Evolutionary conservation across 192 early-diverging fungal species (phyloP), one percentile per base, ranked within the genome.

Genomic region (Linnemannia zychae): DNA sequence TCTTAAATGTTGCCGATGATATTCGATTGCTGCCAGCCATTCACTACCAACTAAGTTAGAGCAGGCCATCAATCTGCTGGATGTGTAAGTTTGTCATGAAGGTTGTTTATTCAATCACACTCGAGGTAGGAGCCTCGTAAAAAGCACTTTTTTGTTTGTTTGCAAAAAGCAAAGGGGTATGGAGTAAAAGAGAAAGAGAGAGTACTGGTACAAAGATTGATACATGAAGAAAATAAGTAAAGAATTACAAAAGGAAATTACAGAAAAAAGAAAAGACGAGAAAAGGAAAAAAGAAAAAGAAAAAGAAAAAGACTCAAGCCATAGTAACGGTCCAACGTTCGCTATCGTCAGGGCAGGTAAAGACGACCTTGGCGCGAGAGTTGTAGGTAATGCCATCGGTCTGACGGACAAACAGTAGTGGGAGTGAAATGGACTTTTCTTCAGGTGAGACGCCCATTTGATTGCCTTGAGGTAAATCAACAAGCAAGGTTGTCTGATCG

Each of bases 361-460:
- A 85, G 11, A 74, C 72, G 22, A 79, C 83, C 48, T 78, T 85
- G 36, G 83, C 83, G 5, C 83, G 77, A 28, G 83, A 85, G 72
- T 85, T 77, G 50, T 85, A 85, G 0, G 83, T 85, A 50, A 85
- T 85, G 7, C 83, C 83, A 44, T 85, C 83, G 1, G 44, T 38
- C 24, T 78, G 33, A 18, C 83, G 83, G 6, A 85, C 83, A 76
- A 85, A 85, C 11, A 85, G 40, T 57, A 85, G 33, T 0, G 83
- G 77, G 49, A 79, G n/a, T 13, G 83, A 69, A 20, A 82, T 11
- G 31, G 75, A 47, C 50, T 63, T 82, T 22, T 76, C 75, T 28
- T 76, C 77, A 13, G 60, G 37, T 7, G 73, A 44, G 31, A 71
- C 76, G 44, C 67, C 72, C 71, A 84, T 63, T 33, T 85, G 53